These are phyloP conservation scores for Colletotrichum limetticola DNA, from an alignment of 2,329 filamentous ascomycete genomes.

Conservation along the genomic window DNA sequence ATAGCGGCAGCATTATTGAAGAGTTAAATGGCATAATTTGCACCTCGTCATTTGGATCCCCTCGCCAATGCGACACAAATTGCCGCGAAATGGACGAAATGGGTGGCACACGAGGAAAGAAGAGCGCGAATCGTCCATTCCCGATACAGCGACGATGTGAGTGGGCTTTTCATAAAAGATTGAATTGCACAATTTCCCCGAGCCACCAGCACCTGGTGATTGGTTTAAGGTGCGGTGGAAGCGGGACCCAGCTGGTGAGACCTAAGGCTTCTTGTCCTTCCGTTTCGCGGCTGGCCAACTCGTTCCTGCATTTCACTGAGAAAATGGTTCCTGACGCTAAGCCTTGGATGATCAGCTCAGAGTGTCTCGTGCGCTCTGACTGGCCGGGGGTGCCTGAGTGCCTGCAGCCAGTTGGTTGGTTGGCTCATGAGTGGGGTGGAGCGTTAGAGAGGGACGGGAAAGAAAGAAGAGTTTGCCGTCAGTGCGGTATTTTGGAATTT, in stretches of 20 bases:
- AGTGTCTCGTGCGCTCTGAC: background rate
- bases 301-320: constrained; percentile 12
- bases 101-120: constrained; percentile 6
- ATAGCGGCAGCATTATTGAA: constrained; percentile 5
- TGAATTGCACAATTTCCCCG: constrained; percentile 33
- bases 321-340: constrained; percentile 31
- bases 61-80: background rate
- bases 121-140: constrained; percentile 11
- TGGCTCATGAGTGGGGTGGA: background rate
- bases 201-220: constrained; percentile 1
- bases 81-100: background rate
- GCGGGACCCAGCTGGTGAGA: background rate
- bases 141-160: constrained; percentile 1
- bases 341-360: constrained; percentile 16
- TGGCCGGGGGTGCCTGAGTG: background rate
- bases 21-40: background rate
- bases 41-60: background rate
- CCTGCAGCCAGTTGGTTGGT: background rate
- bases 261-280: background rate
- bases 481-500: constrained; percentile 16
- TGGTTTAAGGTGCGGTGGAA: background rate
- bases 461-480: background rate
- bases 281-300: background rate
- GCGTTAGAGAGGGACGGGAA: background rate
- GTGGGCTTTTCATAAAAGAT: constrained; percentile 32